Conservation (phyloP, 2,329 filamentous ascomycete genomes). For the Fusarium anthophilum region DNA sequence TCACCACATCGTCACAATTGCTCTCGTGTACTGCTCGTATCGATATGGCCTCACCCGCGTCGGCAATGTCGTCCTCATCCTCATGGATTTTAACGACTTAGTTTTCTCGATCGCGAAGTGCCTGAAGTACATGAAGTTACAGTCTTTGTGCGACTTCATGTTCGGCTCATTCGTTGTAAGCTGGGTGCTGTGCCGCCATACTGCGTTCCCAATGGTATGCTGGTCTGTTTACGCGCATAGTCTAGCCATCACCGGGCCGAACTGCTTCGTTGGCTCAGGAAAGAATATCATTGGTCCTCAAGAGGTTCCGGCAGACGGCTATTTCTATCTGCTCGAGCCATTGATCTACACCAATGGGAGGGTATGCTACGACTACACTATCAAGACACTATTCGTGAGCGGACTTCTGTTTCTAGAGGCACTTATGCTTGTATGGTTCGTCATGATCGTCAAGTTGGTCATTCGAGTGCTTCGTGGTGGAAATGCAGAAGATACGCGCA, state of each 20-base stretch:
- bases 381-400: slow-evolving; percentile 81
- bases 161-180: slow-evolving; percentile 89
- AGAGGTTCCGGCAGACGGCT: slow-evolving; percentile 55
- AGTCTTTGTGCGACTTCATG: slow-evolving; percentile 78
- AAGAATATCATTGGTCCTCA: slow-evolving; percentile 64
- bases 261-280: slow-evolving; percentile 73
- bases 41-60: slow-evolving; percentile 87
- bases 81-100: slow-evolving; percentile 92
- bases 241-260: slow-evolving; percentile 52
- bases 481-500: slow-evolving; percentile 84
- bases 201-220: slow-evolving; percentile 80
- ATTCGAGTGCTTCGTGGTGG: slow-evolving; percentile 80
- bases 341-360: slow-evolving; percentile 75
- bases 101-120: slow-evolving; percentile 79
- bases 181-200: slow-evolving; percentile 86
- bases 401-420: slow-evolving; percentile 80
- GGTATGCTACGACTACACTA: slow-evolving; percentile 79
- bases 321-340: slow-evolving; percentile 75
- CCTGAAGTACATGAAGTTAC: slow-evolving; percentile 86
- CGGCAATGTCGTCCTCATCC: slow-evolving; percentile 84
- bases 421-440: slow-evolving; percentile 87
- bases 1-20: slow-evolving; percentile 90
- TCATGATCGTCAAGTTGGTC: slow-evolving; percentile 68
- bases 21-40: slow-evolving; percentile 83
- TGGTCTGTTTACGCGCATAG: slow-evolving; percentile 67